Conservation (phyloP, 2,329 filamentous ascomycete species). For the Aplosporella prunicola region DNA sequence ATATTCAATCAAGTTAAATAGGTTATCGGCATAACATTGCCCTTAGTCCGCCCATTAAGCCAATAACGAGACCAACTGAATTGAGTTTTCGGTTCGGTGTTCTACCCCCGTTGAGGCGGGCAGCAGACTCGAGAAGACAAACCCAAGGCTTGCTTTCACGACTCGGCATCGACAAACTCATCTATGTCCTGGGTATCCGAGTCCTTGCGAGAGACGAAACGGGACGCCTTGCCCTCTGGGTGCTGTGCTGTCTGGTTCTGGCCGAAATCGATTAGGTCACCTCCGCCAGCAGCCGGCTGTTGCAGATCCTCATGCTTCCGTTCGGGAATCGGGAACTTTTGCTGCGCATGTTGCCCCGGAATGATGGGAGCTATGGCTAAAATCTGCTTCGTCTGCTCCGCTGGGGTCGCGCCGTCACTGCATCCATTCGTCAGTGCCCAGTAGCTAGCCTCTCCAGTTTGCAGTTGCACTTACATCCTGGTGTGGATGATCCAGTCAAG, state of each 20-base stretch:
- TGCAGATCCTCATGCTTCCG: constrained; percentile 24
- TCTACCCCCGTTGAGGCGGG: too few relatives aligned
- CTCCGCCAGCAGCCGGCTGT: constrained; percentile 16
- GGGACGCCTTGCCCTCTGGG: neutral
- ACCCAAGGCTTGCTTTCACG: constrained; percentile 19
- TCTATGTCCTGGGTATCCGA: constrained; percentile 35
- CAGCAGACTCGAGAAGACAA: too few relatives aligned
- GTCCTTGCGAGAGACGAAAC: constrained; percentile 27
- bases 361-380: constrained; percentile 78
- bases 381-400: constrained; percentile 71
- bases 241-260: constrained; percentile 28
- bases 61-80: too few relatives aligned
- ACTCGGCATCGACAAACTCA: constrained; percentile 40
- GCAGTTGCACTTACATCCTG: constrained; percentile 52
- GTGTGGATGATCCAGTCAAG: constrained; percentile 94
- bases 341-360: constrained; percentile 55
- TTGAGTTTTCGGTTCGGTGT: too few relatives aligned
- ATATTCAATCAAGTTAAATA: too few relatives aligned
- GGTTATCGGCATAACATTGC: constrained; percentile 4
- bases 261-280: constrained; percentile 51
- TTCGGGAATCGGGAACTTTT: constrained; percentile 48
- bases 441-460: neutral
- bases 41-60: too few relatives aligned
- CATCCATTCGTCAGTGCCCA: constrained; percentile 10
- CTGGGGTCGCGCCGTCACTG: constrained; percentile 55